Evolutionary conservation across 176 grass and related monocot species (phyloP).

Genomic region (Paspalum vaginatum): DNA sequence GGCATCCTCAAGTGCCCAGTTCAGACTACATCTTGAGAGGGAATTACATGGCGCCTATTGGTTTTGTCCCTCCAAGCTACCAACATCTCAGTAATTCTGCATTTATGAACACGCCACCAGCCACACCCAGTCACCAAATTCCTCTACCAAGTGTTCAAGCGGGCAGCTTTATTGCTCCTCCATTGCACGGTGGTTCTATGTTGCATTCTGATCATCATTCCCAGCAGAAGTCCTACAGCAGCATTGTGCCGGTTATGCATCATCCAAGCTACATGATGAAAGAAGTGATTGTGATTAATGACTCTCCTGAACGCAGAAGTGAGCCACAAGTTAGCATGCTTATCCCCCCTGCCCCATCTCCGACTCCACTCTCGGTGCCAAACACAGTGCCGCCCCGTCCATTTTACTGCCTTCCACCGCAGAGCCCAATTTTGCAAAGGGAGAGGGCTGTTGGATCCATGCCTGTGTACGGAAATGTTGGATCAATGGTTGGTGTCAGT

Average conservation of each 20-base stretch:
- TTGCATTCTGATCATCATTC: slow-evolving; percentile 43
- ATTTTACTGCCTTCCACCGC: slow-evolving; percentile 65
- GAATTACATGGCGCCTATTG: slow-evolving; percentile 55
- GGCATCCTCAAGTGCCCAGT: slow-evolving; percentile 55
- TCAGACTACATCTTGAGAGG: slow-evolving; percentile 49
- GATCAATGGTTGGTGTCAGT: slow-evolving; percentile 49
- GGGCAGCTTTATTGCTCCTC: slow-evolving; percentile 42
- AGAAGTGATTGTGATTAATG: slow-evolving; percentile 74
- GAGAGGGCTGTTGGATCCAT: slow-evolving; percentile 51
- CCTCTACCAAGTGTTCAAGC: slow-evolving; percentile 42
- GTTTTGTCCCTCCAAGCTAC: slow-evolving; percentile 55
- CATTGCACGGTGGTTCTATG: slow-evolving; percentile 45
- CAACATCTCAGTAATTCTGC: slow-evolving; percentile 48
- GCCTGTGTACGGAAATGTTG: slow-evolving; percentile 42
- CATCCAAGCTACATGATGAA: slow-evolving; percentile 59
- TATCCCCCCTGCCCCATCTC: slow-evolving; percentile 35
- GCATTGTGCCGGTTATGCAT: slow-evolving; percentile 39
- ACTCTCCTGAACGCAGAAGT: slow-evolving; percentile 54
- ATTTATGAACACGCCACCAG: slow-evolving; percentile 47
- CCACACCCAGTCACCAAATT: slow-evolving; percentile 42
- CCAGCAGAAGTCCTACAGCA: slow-evolving; percentile 45
- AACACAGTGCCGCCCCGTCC: slow-evolving; percentile 44
- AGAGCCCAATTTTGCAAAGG: slow-evolving; percentile 52
- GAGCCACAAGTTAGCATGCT: slow-evolving; percentile 47
- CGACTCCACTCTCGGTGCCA: slow-evolving; percentile 34